These are phyloP conservation scores for Wickerhamiella nectarea DNA, from an alignment of 805 yeast species.

Conservation along the genomic window DNA sequence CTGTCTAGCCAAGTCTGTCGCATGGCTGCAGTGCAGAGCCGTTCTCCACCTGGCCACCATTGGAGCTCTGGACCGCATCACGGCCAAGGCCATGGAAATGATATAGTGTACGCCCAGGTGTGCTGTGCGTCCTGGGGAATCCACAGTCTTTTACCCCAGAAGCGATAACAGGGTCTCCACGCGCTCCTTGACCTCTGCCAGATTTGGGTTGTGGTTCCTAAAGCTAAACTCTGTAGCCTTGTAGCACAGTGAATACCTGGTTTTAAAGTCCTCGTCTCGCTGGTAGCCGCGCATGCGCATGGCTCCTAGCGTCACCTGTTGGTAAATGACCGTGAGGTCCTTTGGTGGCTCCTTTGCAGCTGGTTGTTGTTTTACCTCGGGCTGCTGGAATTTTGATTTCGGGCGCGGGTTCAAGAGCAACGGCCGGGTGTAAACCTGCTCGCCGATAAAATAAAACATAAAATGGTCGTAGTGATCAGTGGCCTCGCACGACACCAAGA, in stretches of 20 bases:
- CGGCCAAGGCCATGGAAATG: no score
- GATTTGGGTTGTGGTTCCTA: constrained; percentile 12
- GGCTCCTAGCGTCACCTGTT: constrained; percentile 26
- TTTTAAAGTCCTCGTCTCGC: constrained; percentile 21
- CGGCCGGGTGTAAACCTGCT: constrained; percentile 13
- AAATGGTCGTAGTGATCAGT: constrained; percentile 11
- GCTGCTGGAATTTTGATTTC: neutral
- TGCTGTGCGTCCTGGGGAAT: no score
- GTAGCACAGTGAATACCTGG: constrained; percentile 21
- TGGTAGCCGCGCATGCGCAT: constrained; percentile 25
- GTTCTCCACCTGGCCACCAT: no score
- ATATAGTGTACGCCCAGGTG: no score
- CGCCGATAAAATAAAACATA: constrained; percentile 11
- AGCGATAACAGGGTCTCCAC: constrained; percentile 1
- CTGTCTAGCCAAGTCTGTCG: no score
- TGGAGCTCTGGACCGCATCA: no score
- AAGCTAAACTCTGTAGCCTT: constrained; percentile 22
- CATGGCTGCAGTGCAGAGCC: no score
- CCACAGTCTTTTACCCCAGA: neutral
- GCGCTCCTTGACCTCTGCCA: neutral
- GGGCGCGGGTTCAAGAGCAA: constrained; percentile 1
- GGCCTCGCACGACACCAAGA: constrained; percentile 5
- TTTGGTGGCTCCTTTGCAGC: neutral
- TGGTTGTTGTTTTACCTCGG: neutral
- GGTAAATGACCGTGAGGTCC: constrained; percentile 11